phyloP scores from a whole-genome alignment of 1,139 yeast species.

The Lodderomyces metapsilosis region DNA sequence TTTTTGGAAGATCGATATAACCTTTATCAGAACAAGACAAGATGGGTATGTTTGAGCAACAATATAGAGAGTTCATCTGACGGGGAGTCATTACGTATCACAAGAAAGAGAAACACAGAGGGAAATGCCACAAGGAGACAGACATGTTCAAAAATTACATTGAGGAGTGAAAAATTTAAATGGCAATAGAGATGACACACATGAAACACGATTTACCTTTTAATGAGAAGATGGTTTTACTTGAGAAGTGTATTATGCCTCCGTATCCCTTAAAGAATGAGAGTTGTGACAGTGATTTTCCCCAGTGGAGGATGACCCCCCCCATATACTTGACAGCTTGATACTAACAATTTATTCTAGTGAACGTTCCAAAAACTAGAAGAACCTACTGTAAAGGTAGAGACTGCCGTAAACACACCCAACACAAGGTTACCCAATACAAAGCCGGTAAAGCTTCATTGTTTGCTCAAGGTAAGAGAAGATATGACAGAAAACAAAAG shows the following conservation, averaged over 20 bases:
- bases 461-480: slow-evolving; percentile 99
- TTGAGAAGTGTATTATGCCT: too few relatives aligned
- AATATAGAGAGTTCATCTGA: not conserved
- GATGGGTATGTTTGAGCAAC: slow-evolving; percentile 24
- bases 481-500: slow-evolving; percentile 99
- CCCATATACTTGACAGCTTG: too few relatives aligned
- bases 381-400: slow-evolving; percentile 99
- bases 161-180: not conserved
- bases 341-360: slow-evolving; percentile 48
- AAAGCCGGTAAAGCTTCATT: slow-evolving; percentile 99
- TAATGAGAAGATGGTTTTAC: not conserved
- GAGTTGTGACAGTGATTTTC: too few relatives aligned
- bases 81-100: not conserved
- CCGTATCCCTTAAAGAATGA: too few relatives aligned
- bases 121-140: too few relatives aligned
- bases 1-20: not conserved
- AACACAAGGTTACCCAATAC: slow-evolving; percentile 99
- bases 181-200: not conserved
- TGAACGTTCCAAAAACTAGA: slow-evolving; percentile 99
- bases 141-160: too few relatives aligned
- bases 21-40: slow-evolving; percentile 19
- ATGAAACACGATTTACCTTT: too few relatives aligned
- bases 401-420: slow-evolving; percentile 99
- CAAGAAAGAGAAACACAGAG: too few relatives aligned
- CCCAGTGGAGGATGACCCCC: too few relatives aligned